Percentiles rank a stretch among this genome's conserved stretches.
These are phyloP conservation scores for Cytospora mali DNA, from an alignment of 2,329 filamentous ascomycete genomes.

Conservation along the genomic window DNA sequence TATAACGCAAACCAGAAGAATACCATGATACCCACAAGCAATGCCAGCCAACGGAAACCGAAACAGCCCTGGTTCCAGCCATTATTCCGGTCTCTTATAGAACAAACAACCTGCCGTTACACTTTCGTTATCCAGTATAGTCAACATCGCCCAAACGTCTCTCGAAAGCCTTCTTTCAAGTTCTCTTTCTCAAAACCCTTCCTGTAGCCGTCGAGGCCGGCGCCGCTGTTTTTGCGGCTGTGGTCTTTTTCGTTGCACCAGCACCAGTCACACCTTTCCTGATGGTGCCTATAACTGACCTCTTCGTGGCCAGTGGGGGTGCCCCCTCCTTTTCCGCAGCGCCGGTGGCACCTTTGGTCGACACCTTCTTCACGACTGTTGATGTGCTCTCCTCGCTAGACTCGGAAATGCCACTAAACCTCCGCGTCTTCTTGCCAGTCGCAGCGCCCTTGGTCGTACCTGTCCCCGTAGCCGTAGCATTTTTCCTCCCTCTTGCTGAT, in stretches of 20 bases:
- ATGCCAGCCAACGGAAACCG: neutral
- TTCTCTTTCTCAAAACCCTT: slow-evolving; percentile 59
- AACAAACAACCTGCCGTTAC: neutral
- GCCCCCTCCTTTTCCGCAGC: slow-evolving; percentile 42
- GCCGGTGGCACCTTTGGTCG: slow-evolving; percentile 36
- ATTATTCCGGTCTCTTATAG: neutral
- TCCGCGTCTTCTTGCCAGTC: slow-evolving; percentile 50
- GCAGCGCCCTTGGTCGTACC: slow-evolving; percentile 40
- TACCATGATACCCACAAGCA: slow-evolving; percentile 27
- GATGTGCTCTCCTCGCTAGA: slow-evolving; percentile 65
- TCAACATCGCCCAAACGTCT: neutral
- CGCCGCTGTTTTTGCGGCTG: slow-evolving; percentile 44
- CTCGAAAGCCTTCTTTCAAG: slow-evolving; percentile 35
- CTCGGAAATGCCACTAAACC: slow-evolving; percentile 63
- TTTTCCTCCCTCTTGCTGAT: slow-evolving; percentile 28
- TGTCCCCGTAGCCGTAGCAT: slow-evolving; percentile 36
- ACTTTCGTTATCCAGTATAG: neutral
- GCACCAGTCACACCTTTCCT: slow-evolving; percentile 54
- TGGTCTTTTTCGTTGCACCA: slow-evolving; percentile 50
- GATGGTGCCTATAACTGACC: slow-evolving; percentile 57
- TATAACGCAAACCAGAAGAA: slow-evolving; percentile 28
- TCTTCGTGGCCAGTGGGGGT: slow-evolving; percentile 46
- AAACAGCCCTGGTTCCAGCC: neutral
- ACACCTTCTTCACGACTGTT: slow-evolving; percentile 63
- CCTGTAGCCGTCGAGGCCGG: slow-evolving; percentile 45